phyloP scores from a whole-genome alignment of 805 yeast species.

The Clavispora asparagi region DNA sequence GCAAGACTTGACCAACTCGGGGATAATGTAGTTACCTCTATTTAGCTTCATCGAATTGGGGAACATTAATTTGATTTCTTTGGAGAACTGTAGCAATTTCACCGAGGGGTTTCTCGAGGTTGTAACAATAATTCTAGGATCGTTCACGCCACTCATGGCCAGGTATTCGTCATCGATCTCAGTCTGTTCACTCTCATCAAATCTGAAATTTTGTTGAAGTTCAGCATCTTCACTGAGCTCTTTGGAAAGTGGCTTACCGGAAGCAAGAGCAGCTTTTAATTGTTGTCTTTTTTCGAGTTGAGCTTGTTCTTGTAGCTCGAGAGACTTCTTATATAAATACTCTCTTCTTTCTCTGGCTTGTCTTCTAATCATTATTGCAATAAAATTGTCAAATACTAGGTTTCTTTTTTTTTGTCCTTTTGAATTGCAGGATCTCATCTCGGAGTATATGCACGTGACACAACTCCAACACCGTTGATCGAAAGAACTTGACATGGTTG shows the following conservation, averaged over 20 bases:
- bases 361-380: conserved; percentile 64
- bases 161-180: conserved; percentile 90
- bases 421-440: conserved; percentile 1
- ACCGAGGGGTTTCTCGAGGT: conserved; percentile 91
- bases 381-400: neutral
- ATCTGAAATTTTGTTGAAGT: conserved; percentile 75
- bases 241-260: conserved; percentile 85
- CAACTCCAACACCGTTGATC: neutral
- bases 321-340: conserved; percentile 81
- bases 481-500: too few relatives aligned
- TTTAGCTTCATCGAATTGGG: conserved; percentile 87
- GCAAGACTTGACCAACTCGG: conserved; percentile 80
- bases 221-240: conserved; percentile 85
- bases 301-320: conserved; percentile 84
- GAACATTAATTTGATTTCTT: conserved; percentile 83
- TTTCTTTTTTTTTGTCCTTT: neutral
- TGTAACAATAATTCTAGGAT: conserved; percentile 88
- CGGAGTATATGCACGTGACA: neutral
- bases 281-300: conserved; percentile 82
- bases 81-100: conserved; percentile 82
- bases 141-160: conserved; percentile 78
- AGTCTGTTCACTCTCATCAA: conserved; percentile 71
- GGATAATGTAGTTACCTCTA: conserved; percentile 88
- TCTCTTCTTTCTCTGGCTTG: conserved; percentile 97
- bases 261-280: conserved; percentile 80